Conservation (phyloP, 177 flowering plant species). For the Vitis hybrid region DNA sequence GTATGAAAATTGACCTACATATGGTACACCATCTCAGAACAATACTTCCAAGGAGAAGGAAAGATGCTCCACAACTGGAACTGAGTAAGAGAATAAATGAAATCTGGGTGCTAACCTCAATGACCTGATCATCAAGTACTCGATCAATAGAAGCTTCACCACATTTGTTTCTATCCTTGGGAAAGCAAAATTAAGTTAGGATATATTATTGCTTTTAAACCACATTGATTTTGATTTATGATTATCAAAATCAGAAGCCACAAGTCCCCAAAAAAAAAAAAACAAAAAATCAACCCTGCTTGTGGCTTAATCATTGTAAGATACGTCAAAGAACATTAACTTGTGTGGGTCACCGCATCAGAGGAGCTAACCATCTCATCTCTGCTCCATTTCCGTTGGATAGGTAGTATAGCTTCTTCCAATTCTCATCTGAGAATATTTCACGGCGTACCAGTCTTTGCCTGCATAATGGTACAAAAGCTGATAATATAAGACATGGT, state of each 20-base stretch:
- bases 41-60: too few relatives aligned
- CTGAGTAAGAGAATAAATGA: too few relatives aligned
- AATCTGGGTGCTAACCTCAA: too few relatives aligned
- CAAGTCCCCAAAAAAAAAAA: not conserved
- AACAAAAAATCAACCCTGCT: not conserved
- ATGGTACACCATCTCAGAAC: too few relatives aligned
- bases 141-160: too few relatives aligned
- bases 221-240: not conserved
- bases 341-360: slow-evolving; percentile 44
- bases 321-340: not conserved
- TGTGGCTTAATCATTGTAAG: not conserved
- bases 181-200: too few relatives aligned
- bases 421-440: slow-evolving; percentile 70
- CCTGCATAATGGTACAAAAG: slow-evolving; percentile 36
- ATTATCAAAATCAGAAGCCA: not conserved
- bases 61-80: too few relatives aligned
- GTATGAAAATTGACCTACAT: too few relatives aligned
- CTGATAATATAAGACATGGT: not conserved
- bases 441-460: slow-evolving; percentile 73
- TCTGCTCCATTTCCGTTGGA: slow-evolving; percentile 89
- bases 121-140: too few relatives aligned
- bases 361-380: slow-evolving; percentile 70
- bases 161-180: too few relatives aligned
- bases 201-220: too few relatives aligned
- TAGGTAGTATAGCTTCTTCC: slow-evolving; percentile 82